These are phyloP conservation scores for Zhuliangozyma blackwelliae DNA, from an alignment of 1,139 yeast species.

Conservation along the genomic window DNA sequence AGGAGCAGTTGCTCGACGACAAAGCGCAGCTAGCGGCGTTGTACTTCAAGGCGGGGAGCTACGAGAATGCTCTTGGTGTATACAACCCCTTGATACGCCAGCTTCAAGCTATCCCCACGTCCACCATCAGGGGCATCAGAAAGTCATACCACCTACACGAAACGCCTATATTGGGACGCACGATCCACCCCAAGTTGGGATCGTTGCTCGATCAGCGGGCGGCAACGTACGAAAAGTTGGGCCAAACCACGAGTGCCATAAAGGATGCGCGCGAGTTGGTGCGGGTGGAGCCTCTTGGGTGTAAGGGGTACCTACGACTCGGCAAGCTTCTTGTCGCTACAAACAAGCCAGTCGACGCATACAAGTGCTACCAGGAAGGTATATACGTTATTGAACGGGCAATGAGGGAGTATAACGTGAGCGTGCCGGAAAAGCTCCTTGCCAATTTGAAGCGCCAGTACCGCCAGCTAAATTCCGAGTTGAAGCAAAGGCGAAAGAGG, in stretches of 20 bases:
- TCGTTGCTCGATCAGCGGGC: slow-evolving; percentile 48
- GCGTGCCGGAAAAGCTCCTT: slow-evolving; percentile 26
- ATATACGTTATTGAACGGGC: slow-evolving; percentile 29
- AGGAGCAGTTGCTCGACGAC: slow-evolving; percentile 18
- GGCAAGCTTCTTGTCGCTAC: slow-evolving; percentile 40
- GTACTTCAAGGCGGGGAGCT: slow-evolving; percentile 29
- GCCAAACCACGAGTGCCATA: slow-evolving; percentile 36
- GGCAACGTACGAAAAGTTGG: slow-evolving; percentile 54
- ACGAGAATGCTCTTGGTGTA: slow-evolving; percentile 22
- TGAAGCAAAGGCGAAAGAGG: slow-evolving; percentile 14
- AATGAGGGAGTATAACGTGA: slow-evolving; percentile 16
- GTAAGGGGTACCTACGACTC: slow-evolving; percentile 56
- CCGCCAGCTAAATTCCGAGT: slow-evolving; percentile 17
- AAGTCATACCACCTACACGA: slow-evolving; percentile 16
- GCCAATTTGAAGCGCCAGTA: slow-evolving; percentile 23
- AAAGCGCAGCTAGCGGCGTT: slow-evolving; percentile 28
- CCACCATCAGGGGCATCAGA: slow-evolving; percentile 17
- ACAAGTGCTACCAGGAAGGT: slow-evolving; percentile 39
- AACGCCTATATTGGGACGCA: slow-evolving; percentile 25
- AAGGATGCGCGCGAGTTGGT: slow-evolving; percentile 42
- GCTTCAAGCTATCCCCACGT: slow-evolving; percentile 11
- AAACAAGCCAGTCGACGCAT: slow-evolving; percentile 38
- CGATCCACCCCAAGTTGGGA: slow-evolving; percentile 19
- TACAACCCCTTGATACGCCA: slow-evolving; percentile 18
- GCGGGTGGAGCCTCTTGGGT: slow-evolving; percentile 48